Evolutionary conservation across 495 filamentous ascomycete species (phyloP).

Genomic region (Penicillium coprophilum): DNA sequence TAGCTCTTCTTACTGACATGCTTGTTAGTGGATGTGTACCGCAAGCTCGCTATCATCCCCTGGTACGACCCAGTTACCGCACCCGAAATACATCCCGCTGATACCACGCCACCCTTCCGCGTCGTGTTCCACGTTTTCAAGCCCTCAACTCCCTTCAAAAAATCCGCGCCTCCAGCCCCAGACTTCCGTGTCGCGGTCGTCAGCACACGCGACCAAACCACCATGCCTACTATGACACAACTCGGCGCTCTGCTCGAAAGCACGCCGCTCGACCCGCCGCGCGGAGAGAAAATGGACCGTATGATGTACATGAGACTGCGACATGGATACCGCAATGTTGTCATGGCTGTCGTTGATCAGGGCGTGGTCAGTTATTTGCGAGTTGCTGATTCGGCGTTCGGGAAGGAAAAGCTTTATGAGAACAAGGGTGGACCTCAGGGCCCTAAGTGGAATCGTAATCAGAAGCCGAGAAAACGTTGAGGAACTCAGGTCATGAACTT

Average conservation of each 20-base stretch:
- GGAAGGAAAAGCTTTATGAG: conserved; percentile 68
- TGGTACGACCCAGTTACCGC: conserved; percentile 59
- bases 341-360: conserved; percentile 85
- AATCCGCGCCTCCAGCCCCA: conserved; percentile 68
- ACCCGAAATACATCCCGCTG: conserved; percentile 15
- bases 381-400: conserved; percentile 77
- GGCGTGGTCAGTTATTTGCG: conserved; percentile 86
- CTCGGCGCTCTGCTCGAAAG: conserved; percentile 66
- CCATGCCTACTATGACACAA: conserved; percentile 70
- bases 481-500: too few species aligned
- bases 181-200: conserved; percentile 83
- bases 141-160: conserved; percentile 66
- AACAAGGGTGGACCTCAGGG: conserved; percentile 23
- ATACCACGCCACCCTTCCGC: conserved; percentile 55
- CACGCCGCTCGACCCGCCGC: conserved; percentile 63
- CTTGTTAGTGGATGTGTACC: conserved; percentile 64
- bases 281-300: conserved; percentile 47
- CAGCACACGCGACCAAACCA: conserved; percentile 63
- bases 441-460: conserved; percentile 34
- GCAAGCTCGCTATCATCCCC: conserved; percentile 70
- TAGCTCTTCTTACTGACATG: not conserved
- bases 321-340: conserved; percentile 78
- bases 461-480: conserved; percentile 41
- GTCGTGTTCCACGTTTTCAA: conserved; percentile 81
- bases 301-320: conserved; percentile 69